Evolutionary conservation across 2,329 filamentous ascomycete genomes (phyloP).

Genomic region (Aspergillus hiratsukae): DNA sequence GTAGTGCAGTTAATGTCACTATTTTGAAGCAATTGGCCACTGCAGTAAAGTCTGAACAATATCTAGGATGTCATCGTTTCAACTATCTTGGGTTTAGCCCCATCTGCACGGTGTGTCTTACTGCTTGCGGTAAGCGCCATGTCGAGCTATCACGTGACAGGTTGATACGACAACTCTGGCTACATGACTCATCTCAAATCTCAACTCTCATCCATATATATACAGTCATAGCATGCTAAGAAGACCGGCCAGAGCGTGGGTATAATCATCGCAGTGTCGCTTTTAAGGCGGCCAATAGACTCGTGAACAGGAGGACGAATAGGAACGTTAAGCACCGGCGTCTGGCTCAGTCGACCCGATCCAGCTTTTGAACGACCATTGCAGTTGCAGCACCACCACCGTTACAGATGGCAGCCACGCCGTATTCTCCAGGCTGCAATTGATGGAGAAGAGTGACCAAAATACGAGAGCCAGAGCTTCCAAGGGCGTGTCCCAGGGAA

Average conservation of each 20-base stretch:
- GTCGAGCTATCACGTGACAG: not conserved
- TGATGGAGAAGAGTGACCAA: constrained; percentile 87
- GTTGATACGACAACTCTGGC: not conserved
- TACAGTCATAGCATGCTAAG: not conserved
- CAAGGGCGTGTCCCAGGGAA: constrained; percentile 83
- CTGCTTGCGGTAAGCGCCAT: not conserved
- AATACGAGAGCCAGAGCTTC: constrained; percentile 89
- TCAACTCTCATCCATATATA: not conserved
- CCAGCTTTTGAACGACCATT: constrained; percentile 81
- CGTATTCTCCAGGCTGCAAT: constrained; percentile 86
- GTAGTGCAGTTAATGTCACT: not conserved
- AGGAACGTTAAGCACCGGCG: not conserved
- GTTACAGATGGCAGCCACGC: constrained; percentile 94
- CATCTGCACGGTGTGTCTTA: not conserved
- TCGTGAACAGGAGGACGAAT: not conserved
- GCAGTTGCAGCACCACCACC: constrained; percentile 90
- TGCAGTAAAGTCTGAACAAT: not conserved
- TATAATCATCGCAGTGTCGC: constrained; percentile 1
- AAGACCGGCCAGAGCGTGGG: not conserved
- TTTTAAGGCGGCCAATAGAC: not conserved
- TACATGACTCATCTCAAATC: not conserved
- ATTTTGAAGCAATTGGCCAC: not conserved
- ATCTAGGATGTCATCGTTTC: not conserved
- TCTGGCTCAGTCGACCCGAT: constrained; percentile 40
- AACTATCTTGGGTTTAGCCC: not conserved